phyloP scores from a whole-genome alignment of 73 alveolate species.

The Paramecium primaurelia region DNA sequence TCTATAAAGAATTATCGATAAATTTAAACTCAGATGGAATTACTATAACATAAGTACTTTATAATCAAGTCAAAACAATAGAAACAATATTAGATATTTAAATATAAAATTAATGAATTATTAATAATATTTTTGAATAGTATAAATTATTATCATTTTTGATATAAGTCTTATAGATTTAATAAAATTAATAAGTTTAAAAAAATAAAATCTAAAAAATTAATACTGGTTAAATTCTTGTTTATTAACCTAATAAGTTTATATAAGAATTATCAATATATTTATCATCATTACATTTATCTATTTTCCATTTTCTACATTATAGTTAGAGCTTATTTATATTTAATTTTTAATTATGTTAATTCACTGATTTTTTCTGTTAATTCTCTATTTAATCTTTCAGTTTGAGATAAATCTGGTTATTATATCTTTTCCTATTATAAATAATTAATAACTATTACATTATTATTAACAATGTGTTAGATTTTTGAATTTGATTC shows the following conservation, averaged over 20 bases:
- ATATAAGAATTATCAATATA: not conserved
- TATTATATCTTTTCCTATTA: not conserved
- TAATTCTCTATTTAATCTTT: not conserved
- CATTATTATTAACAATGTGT: not conserved
- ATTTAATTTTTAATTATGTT: not conserved
- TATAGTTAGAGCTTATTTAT: not conserved
- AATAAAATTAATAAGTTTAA: too few species aligned
- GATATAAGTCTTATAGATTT: too few species aligned
- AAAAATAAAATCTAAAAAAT: too few species aligned
- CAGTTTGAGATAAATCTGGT: not conserved
- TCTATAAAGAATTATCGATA: not conserved
- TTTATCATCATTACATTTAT: not conserved
- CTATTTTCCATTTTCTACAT: not conserved
- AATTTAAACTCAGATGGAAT: not conserved
- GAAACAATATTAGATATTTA: not conserved
- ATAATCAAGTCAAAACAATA: not conserved
- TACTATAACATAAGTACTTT: not conserved
- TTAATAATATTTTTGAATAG: too few species aligned
- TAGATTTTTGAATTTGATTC: not conserved
- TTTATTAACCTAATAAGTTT: not conserved
- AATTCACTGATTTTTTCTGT: slow-evolving; percentile 18
- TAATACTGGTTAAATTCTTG: too few species aligned
- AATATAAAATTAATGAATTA: not conserved
- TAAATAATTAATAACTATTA: not conserved
- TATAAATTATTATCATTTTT: too few species aligned